These are phyloP conservation scores for Dactylorhiza incarnata DNA, from an alignment of 106 monocot species.

Conservation along the genomic window DNA sequence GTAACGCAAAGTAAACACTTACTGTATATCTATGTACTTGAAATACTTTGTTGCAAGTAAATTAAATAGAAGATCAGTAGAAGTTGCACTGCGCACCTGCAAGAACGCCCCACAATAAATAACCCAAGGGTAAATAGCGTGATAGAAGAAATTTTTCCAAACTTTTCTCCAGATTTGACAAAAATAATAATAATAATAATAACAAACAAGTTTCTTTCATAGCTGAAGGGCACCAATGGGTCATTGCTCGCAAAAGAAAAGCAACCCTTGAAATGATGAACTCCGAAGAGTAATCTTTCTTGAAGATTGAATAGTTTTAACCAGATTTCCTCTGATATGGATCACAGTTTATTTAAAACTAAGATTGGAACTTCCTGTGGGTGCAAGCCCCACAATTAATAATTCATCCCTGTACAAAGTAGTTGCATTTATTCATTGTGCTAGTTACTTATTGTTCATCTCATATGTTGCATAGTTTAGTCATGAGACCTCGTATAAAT, in stretches of 20 bases:
- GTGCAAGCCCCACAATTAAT: no score
- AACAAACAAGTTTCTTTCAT: background rate
- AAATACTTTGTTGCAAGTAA: constrained; percentile 56
- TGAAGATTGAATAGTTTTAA: no score
- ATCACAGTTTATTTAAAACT: no score
- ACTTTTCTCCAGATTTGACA: background rate
- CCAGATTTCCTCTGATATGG: no score
- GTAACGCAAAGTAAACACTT: constrained; percentile 10
- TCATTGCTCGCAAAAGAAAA: background rate
- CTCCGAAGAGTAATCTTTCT: no score
- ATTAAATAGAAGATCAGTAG: constrained; percentile 36
- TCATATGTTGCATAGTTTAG: no score
- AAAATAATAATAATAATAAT: background rate
- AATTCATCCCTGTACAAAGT: no score
- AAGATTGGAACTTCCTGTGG: no score
- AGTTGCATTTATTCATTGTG: no score
- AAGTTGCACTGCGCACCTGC: constrained; percentile 44
- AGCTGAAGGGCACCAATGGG: background rate
- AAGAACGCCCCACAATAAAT: background rate
- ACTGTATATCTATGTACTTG: constrained; percentile 77
- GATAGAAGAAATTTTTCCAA: background rate
- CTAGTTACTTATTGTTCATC: no score
- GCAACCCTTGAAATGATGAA: background rate
- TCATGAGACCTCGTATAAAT: no score
- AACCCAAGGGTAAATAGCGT: background rate